Base-by-base conservation (phyloP, 176 grass and related monocot genomes). In the Oryza glumipatula region DNA sequence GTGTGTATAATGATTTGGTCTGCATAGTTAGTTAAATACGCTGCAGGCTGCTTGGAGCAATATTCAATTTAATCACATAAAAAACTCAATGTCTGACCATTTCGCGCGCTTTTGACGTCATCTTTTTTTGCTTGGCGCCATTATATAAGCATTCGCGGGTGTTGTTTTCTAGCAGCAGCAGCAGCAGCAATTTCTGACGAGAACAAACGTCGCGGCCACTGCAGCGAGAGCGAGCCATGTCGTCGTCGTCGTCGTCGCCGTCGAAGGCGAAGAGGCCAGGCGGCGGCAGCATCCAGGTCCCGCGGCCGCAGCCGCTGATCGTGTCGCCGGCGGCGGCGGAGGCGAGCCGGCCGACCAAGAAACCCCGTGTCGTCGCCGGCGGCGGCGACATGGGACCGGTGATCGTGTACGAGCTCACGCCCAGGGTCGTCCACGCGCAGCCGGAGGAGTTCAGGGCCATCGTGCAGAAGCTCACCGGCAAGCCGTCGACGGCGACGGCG, bases 381-480 rank as follows among this genome's bases (percentile, higher is more conserved):
- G 58, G 36, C 43, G 68, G 36, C 36, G 41, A n/a, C 39, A 15
- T 70, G 28, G 65, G 82, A 49, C 92, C 92, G 6, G 70, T 94
- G 44, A 64, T 94, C 52, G 54, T 94, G 51, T 88, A 94, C 74
- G 83, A 90, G 68, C 36, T 32, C 80, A 70, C 88, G 52, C 92
- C 92, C 33, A 86, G 30, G 89, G 82, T 91, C 43, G 63, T 94
- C 70, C 79, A 91, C 86, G 88, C 38, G 0, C 54, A 32, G 7
- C 86, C 79, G 23, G 52, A 94, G 12, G 86, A 94, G 60, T 94
- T 94, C 86, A 91, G 70, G 82, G 81, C 68, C 49, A 80, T 94
- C 60, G 92, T 94, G 82, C 92, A 94, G 89, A 68, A 84, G 36
- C 85, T 94, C 51, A 94, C 92, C 7, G 86, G 88, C 44, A 79